Percentiles rank a stretch among this genome's conserved stretches.
phyloP scores from a whole-genome alignment of 495 filamentous ascomycete species.

The Cairneyella variabilis region DNA sequence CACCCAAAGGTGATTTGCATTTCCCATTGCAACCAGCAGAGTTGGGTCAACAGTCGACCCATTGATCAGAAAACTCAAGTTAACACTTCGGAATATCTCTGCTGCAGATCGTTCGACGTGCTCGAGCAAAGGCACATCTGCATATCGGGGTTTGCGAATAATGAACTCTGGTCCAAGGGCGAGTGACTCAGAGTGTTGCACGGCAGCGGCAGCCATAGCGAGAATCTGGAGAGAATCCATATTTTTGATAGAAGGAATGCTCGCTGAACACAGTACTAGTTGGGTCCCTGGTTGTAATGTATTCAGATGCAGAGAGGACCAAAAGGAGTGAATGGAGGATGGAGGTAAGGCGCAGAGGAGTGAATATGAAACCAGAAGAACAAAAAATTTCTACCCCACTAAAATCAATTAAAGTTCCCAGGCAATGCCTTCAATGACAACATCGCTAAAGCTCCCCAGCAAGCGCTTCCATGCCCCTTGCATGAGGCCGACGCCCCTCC shows the following conservation, averaged over 20 bases:
- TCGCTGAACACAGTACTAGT: too few species aligned
- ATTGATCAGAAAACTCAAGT: conserved; percentile 17
- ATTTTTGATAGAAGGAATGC: too few species aligned
- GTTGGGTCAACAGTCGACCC: conserved; percentile 14
- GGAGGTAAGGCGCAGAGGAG: neutral
- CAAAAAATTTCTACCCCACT: neutral
- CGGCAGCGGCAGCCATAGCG: conserved; percentile 21
- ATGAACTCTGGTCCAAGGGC: conserved; percentile 8
- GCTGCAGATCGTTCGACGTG: conserved; percentile 25
- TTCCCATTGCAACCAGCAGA: conserved; percentile 8
- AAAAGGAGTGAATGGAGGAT: neutral
- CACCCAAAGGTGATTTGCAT: conserved; percentile 21
- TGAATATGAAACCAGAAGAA: neutral
- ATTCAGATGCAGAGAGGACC: neutral
- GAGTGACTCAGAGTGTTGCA: conserved; percentile 16
- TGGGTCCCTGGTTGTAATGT: too few species aligned
- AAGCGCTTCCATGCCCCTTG: too few species aligned
- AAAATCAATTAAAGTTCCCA: neutral
- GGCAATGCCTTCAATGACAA: neutral
- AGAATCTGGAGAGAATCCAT: conserved; percentile 25
- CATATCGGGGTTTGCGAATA: conserved; percentile 18
- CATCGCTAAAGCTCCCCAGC: neutral
- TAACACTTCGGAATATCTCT: conserved; percentile 20
- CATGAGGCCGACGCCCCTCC: too few species aligned
- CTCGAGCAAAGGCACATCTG: conserved; percentile 23